Evolutionary conservation across 768 basidiomycete species (phyloP).

Genomic region (Rhodotorula sphaerocarpa): DNA sequence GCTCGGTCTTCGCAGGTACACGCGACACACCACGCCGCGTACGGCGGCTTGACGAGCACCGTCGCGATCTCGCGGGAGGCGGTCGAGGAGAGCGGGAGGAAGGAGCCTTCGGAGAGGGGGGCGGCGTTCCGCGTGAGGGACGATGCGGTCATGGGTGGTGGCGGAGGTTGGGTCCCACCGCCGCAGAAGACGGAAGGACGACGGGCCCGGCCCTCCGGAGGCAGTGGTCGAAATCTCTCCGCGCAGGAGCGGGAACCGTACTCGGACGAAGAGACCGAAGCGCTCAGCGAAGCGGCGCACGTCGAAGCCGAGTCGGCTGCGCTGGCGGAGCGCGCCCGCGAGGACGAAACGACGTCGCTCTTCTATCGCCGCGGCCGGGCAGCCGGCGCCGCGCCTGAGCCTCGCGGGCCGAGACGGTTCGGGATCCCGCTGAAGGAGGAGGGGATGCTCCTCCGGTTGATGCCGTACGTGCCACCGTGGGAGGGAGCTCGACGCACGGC

Average conservation of each 20-base stretch:
- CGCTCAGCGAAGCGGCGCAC: neutral
- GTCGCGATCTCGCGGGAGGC: constrained; percentile 8
- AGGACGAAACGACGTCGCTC: neutral
- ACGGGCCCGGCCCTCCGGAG: too few species aligned
- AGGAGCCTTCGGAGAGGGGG: neutral
- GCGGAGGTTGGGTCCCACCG: neutral
- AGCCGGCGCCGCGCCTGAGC: neutral
- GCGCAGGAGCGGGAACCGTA: constrained; percentile 8
- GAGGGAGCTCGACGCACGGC: neutral
- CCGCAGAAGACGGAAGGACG: neutral
- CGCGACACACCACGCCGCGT: constrained; percentile 15
- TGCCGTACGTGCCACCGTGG: neutral
- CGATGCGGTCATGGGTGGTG: constrained; percentile 3
- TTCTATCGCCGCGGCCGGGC: neutral
- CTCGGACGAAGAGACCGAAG: constrained; percentile 23
- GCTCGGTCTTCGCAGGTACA: constrained; percentile 1
- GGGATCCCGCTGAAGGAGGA: neutral
- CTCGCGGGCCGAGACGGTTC: neutral
- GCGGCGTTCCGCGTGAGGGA: constrained; percentile 14
- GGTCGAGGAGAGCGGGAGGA: constrained; percentile 13
- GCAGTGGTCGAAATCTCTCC: too few species aligned
- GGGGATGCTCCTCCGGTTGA: neutral
- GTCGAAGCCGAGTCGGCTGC: neutral
- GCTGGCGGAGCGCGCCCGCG: neutral
- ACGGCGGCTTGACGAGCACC: constrained; percentile 18